Percentiles rank a stretch among this genome's conserved stretches.
Conservation (phyloP, 2,329 filamentous ascomycete species). For the Calonectria henricotiae region DNA sequence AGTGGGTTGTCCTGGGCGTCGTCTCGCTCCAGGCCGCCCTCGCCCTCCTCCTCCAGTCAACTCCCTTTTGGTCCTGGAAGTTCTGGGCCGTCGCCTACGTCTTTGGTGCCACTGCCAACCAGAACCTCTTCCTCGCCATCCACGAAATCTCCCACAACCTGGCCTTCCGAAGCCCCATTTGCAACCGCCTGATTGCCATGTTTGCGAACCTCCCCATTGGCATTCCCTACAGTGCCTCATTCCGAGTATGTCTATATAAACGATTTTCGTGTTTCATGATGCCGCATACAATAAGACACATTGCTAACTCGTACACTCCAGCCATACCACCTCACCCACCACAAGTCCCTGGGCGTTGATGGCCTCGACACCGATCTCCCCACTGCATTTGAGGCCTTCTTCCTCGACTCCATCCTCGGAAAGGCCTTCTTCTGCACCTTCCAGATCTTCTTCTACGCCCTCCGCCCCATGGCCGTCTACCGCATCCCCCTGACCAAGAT, state of each 20-base stretch:
- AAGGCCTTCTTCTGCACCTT: conserved; percentile 99
- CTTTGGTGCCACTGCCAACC: conserved; percentile 94
- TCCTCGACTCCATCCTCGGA: conserved; percentile 94
- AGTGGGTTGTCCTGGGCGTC: conserved; percentile 90
- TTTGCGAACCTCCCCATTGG: conserved; percentile 97
- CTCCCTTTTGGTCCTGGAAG: conserved; percentile 84
- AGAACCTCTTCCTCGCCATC: conserved; percentile 98
- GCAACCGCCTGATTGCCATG: conserved; percentile 90
- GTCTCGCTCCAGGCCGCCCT: conserved; percentile 85
- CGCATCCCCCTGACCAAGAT: conserved; percentile 88
- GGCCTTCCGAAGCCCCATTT: conserved; percentile 85
- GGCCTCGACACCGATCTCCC: conserved; percentile 97
- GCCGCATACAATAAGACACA: not conserved
- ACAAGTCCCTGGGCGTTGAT: conserved; percentile 97
- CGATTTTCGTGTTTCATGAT: too few species aligned
- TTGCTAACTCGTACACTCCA: conserved; percentile 57
- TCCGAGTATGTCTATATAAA: conserved; percentile 75
- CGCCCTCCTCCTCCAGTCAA: conserved; percentile 84
- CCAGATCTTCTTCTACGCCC: conserved; percentile 98
- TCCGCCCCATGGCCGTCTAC: conserved; percentile 96
- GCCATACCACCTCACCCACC: conserved; percentile 98
- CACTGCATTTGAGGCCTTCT: conserved; percentile 89
- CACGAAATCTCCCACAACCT: conserved; percentile 99
- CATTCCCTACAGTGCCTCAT: conserved; percentile 95
- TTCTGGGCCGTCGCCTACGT: conserved; percentile 93